Conservation (phyloP, 257 asterid genomes). For the Dorcoceras hygrometricum region DNA sequence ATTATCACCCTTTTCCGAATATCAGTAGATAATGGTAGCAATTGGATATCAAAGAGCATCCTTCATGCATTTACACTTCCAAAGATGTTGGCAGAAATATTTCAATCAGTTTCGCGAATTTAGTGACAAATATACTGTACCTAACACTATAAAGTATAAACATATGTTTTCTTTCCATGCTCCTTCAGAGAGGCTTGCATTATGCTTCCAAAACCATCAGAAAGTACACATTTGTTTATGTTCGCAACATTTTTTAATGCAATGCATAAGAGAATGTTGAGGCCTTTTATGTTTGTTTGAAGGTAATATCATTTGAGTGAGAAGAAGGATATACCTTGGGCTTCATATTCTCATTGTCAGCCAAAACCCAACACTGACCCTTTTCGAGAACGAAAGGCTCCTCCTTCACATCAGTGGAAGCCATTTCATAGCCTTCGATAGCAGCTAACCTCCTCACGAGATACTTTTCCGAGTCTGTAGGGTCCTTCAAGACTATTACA, state of each 20-base stretch:
- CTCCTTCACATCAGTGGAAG: conserved; percentile 58
- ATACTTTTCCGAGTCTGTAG: conserved; percentile 39
- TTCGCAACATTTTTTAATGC: neutral
- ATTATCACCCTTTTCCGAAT: neutral
- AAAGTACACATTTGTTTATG: neutral
- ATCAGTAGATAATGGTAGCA: neutral
- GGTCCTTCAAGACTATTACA: conserved; percentile 75
- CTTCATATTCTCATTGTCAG: conserved; percentile 61
- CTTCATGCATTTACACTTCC: neutral
- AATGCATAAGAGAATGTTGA: no score
- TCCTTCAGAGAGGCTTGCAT: neutral
- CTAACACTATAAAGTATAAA: no score
- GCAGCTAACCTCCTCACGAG: conserved; percentile 91
- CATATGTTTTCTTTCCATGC: neutral
- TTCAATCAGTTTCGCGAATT: no score
- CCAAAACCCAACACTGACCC: conserved; percentile 86
- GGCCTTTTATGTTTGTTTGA: neutral
- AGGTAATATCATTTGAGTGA: neutral
- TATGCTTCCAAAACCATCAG: neutral
- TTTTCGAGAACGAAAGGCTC: conserved; percentile 69
- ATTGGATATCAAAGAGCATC: no score
- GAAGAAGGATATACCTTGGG: conserved; percentile 51
- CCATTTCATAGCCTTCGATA: conserved; percentile 79
- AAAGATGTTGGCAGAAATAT: neutral
- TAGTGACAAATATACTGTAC: no score